Percentiles rank a stretch among this genome's conserved stretches.
phyloP scores from a whole-genome alignment of 2,329 filamentous ascomycete species.

The Grosmannia clavigera region DNA sequence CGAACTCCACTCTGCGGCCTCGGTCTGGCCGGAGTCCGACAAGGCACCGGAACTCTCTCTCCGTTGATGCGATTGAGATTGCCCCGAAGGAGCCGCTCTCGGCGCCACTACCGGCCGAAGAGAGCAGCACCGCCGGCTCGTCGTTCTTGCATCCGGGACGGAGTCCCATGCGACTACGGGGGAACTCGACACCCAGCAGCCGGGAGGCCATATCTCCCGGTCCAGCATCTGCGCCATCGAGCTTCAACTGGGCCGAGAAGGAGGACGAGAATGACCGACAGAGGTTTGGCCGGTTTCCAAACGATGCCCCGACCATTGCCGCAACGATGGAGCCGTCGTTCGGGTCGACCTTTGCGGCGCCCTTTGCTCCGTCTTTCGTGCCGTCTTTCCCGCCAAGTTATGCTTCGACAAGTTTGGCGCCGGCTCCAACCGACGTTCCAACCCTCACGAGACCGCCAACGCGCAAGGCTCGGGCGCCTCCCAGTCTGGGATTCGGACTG shows the following conservation, averaged over 20 bases:
- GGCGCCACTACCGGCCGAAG: conserved; percentile 45
- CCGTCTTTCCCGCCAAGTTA: neutral
- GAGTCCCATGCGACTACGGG: conserved; percentile 34
- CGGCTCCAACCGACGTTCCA: neutral
- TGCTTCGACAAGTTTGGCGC: neutral
- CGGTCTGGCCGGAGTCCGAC: conserved; percentile 41
- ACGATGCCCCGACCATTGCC: conserved; percentile 6
- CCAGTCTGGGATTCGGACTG: neutral
- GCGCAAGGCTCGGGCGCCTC: neutral
- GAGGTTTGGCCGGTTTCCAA: conserved; percentile 27
- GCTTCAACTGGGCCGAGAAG: conserved; percentile 44
- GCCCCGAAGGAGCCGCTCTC: conserved; percentile 45
- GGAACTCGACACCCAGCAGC: conserved; percentile 38
- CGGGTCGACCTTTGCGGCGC: neutral
- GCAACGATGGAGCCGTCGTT: neutral
- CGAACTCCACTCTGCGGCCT: conserved; percentile 34
- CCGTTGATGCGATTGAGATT: conserved; percentile 43
- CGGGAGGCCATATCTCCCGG: conserved; percentile 43
- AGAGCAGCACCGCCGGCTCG: conserved; percentile 20
- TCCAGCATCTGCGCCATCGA: conserved; percentile 55
- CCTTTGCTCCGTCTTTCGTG: neutral
- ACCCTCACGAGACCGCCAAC: neutral
- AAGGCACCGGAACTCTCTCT: conserved; percentile 48
- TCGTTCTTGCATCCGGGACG: conserved; percentile 21
- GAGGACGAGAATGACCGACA: conserved; percentile 30